Evolutionary conservation across 2,329 filamentous ascomycete species (phyloP).

Genomic region (Metarhizium humberi): DNA sequence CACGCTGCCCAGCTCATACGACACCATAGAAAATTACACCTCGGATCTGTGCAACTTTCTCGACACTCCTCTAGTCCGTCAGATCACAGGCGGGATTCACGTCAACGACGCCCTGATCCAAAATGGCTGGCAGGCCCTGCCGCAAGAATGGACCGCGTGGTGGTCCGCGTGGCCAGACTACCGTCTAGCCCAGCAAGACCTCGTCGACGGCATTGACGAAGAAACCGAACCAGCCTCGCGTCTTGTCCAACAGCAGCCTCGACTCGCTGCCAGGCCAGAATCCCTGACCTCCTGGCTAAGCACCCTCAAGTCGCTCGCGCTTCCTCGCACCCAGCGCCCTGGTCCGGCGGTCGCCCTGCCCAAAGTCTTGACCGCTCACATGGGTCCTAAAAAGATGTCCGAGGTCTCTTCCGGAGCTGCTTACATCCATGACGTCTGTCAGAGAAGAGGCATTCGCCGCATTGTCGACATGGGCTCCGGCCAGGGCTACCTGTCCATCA

Average conservation of each 20-base stretch:
- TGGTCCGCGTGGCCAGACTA: conserved; percentile 19
- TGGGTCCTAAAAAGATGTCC: conserved; percentile 21
- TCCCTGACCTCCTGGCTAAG: conserved; percentile 16
- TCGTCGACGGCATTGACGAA: conserved; percentile 20
- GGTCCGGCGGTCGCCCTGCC: conserved; percentile 11
- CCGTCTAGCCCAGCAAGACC: conserved; percentile 18
- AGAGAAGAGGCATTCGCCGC: conserved; percentile 13
- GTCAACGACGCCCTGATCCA: conserved; percentile 23
- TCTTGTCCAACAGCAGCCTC: no score
- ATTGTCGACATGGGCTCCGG: conserved; percentile 19
- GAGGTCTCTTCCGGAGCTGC: conserved; percentile 19
- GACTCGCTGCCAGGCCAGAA: conserved; percentile 5
- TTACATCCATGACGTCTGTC: conserved; percentile 16
- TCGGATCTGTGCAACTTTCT: conserved; percentile 14
- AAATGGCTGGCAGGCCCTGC: conserved; percentile 19
- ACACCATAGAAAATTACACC: conserved; percentile 13
- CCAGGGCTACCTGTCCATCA: conserved; percentile 21
- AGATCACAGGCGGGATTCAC: conserved; percentile 24
- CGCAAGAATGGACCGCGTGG: conserved; percentile 20
- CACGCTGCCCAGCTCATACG: conserved; percentile 2
- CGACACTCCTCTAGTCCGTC: conserved; percentile 17
- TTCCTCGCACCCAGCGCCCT: conserved; percentile 13
- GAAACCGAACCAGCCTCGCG: neutral
- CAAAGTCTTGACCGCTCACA: conserved; percentile 12
- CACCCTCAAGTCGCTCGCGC: conserved; percentile 13